These are phyloP conservation scores for Dissophora globulifera DNA, from an alignment of 192 early-diverging fungal species.

Conservation along the genomic window DNA sequence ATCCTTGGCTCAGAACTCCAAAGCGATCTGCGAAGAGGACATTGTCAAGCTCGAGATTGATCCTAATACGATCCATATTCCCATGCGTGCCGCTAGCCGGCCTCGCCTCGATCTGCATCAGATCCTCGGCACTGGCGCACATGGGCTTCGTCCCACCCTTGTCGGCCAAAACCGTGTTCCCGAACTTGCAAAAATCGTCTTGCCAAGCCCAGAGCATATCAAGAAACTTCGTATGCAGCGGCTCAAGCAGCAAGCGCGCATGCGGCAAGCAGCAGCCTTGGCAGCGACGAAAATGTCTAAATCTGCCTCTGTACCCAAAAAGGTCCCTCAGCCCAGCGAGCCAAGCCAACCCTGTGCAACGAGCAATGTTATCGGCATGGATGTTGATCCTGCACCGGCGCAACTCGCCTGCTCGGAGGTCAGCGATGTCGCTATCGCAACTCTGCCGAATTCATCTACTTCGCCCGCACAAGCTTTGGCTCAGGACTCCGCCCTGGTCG, in stretches of 20 bases:
- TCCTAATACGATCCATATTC: conserved; percentile 35
- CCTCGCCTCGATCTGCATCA: conserved; percentile 21
- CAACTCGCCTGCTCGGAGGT: no score
- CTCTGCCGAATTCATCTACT: no score
- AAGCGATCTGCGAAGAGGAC: conserved; percentile 1
- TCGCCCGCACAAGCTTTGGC: no score
- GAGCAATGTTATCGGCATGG: no score
- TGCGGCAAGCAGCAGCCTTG: conserved; percentile 16
- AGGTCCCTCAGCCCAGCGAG: no score
- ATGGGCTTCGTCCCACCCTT: neutral
- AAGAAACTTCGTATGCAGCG: conserved; percentile 27
- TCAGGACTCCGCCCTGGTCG: neutral
- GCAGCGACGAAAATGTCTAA: conserved; percentile 1
- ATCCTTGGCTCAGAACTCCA: no score
- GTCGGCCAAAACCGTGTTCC: neutral
- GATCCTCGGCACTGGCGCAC: conserved; percentile 2
- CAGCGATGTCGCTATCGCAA: no score
- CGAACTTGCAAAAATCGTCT: conserved; percentile 23
- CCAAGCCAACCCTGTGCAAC: neutral
- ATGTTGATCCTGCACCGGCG: no score
- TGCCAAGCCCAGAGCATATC: conserved; percentile 36
- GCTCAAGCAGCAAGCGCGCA: conserved; percentile 31
- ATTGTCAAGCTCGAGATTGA: conserved; percentile 24
- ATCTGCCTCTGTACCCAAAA: neutral
- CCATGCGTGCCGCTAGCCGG: neutral